Evolutionary conservation across 2,329 filamentous ascomycete genomes (phyloP).

Genomic region (Aspergillus sp.): DNA sequence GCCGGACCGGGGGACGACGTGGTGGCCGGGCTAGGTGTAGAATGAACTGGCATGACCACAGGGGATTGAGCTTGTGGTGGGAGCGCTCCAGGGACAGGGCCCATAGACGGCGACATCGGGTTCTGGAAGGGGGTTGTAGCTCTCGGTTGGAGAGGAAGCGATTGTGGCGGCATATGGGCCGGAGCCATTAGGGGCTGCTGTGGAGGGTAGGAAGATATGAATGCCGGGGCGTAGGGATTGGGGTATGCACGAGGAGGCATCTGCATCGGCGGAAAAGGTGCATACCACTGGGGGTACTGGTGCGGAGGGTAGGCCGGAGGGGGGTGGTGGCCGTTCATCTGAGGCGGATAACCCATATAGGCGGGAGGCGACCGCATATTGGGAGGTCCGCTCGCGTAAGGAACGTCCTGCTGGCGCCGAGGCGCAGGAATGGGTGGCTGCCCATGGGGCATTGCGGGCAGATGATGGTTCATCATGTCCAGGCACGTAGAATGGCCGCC

Average conservation of each 20-base stretch:
- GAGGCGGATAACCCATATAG: slow-evolving; percentile 60
- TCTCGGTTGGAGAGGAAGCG: slow-evolving; percentile 38
- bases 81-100: slow-evolving; percentile 27
- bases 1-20: slow-evolving; percentile 32
- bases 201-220: slow-evolving; percentile 46
- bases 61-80: slow-evolving; percentile 31
- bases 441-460: slow-evolving; percentile 47
- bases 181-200: slow-evolving; percentile 42
- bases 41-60: slow-evolving; percentile 23
- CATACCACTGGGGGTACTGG: slow-evolving; percentile 50
- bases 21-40: slow-evolving; percentile 31
- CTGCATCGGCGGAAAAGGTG: slow-evolving; percentile 42
- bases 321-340: slow-evolving; percentile 55
- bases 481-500: slow-evolving; percentile 30
- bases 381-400: slow-evolving; percentile 45
- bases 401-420: slow-evolving; percentile 47
- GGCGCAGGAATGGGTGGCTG: slow-evolving; percentile 52
- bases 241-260: slow-evolving; percentile 42
- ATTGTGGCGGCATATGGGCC: slow-evolving; percentile 35
- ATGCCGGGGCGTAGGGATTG: slow-evolving; percentile 43
- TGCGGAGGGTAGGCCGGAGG: slow-evolving; percentile 43
- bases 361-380: slow-evolving; percentile 59
- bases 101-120: slow-evolving; percentile 36
- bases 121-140: slow-evolving; percentile 39
- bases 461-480: slow-evolving; percentile 48